A percentile compares a stretch with the other conserved stretches of the same genome.
Evolutionary conservation across 805 yeast genomes (phyloP).

Genomic region (Candida tallmaniae): DNA sequence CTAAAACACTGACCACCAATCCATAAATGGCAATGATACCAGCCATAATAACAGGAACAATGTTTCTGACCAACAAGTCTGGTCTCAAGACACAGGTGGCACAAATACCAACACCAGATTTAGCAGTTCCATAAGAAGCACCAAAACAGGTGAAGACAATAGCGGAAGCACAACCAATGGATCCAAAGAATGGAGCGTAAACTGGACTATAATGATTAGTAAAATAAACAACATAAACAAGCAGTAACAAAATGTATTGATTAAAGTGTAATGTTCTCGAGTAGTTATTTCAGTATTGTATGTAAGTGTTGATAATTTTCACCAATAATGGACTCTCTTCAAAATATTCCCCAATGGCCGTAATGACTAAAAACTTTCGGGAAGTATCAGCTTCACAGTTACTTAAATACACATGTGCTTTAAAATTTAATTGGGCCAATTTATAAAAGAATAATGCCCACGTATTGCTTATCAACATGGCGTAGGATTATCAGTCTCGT

Average conservation of each 20-base stretch:
- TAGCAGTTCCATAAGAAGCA: constrained; percentile 99
- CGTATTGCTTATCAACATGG: too few relatives aligned
- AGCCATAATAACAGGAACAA: constrained; percentile 98
- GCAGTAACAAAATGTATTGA: neutral
- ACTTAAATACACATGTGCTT: too few relatives aligned
- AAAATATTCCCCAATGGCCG: too few relatives aligned
- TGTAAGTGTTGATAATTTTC: neutral
- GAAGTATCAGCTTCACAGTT: too few relatives aligned
- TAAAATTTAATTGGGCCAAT: too few relatives aligned
- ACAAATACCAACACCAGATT: constrained; percentile 98
- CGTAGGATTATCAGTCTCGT: too few relatives aligned
- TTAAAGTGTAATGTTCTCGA: too few relatives aligned
- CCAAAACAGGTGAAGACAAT: constrained; percentile 98
- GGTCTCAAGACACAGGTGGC: constrained; percentile 98
- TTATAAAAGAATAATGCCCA: too few relatives aligned
- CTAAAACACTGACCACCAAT: constrained; percentile 90
- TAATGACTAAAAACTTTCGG: too few relatives aligned
- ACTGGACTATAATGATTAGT: constrained; percentile 49
- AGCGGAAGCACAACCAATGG: constrained; percentile 99
- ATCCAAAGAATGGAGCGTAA: constrained; percentile 96
- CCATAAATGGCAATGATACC: constrained; percentile 99
- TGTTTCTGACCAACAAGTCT: constrained; percentile 85
- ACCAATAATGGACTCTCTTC: too few relatives aligned
- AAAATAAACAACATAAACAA: neutral
- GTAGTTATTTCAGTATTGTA: neutral